Evolutionary conservation across 1,284 basidiomycete species (phyloP).

Genomic region (Trichosporon sp.): DNA sequence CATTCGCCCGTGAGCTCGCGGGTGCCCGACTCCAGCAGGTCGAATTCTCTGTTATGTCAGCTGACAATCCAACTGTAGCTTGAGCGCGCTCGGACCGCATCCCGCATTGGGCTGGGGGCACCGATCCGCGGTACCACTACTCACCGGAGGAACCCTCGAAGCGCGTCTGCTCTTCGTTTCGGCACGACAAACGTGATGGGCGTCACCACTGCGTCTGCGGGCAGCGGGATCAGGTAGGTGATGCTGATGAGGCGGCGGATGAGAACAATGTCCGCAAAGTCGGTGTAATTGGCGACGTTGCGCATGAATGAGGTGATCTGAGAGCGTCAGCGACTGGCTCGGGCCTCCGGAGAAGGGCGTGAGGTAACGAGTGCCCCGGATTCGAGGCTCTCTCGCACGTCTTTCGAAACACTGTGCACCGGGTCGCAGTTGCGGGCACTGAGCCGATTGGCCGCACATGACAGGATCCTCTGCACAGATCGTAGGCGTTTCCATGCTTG

Average conservation of each 20-base stretch:
- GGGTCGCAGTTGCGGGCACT: neutral
- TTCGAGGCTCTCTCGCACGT: neutral
- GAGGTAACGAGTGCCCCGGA: neutral
- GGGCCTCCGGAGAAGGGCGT: neutral
- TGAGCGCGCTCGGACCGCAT: neutral
- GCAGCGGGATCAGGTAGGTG: constrained; percentile 79
- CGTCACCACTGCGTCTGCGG: constrained; percentile 91
- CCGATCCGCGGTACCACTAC: constrained; percentile 12
- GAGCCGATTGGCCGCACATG: neutral
- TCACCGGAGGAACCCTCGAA: constrained; percentile 46
- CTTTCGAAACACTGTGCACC: neutral
- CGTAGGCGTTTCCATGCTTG: constrained; percentile 9
- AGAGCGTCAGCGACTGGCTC: constrained; percentile 14
- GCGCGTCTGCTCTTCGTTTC: constrained; percentile 69
- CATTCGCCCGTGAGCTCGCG: constrained; percentile 92
- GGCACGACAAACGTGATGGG: constrained; percentile 89
- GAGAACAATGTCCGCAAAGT: constrained; percentile 81
- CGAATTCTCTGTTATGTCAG: constrained; percentile 61
- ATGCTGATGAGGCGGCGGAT: constrained; percentile 80
- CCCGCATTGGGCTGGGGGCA: neutral
- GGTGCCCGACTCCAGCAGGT: constrained; percentile 72
- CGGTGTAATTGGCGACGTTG: constrained; percentile 77
- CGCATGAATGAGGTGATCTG: constrained; percentile 66
- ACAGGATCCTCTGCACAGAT: constrained; percentile 6
- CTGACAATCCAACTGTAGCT: neutral